Conservation (phyloP, 2,329 filamentous ascomycete genomes). For the Bipolaris sorokiniana region DNA sequence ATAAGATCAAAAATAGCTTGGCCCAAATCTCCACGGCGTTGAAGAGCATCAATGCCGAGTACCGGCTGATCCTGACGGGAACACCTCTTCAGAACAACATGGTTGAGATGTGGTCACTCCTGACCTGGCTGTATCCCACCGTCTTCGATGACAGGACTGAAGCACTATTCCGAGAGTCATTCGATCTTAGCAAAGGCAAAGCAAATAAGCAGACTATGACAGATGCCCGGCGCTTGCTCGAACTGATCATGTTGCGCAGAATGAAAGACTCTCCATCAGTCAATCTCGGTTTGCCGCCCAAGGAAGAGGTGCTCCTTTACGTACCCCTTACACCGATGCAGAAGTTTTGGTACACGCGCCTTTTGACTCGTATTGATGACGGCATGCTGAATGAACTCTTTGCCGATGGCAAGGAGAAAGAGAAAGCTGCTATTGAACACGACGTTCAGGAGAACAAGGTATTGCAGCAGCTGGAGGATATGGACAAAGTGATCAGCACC, state of each 20-base stretch:
- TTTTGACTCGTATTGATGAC: constrained; percentile 62
- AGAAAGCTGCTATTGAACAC: constrained; percentile 47
- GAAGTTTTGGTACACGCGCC: constrained; percentile 62
- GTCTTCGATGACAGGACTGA: constrained; percentile 61
- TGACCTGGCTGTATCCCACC: constrained; percentile 65
- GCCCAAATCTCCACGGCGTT: constrained; percentile 53
- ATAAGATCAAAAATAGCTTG: constrained; percentile 91
- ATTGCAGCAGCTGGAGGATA: constrained; percentile 41
- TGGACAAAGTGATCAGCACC: constrained; percentile 37
- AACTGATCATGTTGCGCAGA: constrained; percentile 64
- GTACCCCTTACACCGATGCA: constrained; percentile 66
- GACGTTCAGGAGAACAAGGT: constrained; percentile 48
- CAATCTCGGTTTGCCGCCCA: constrained; percentile 62
- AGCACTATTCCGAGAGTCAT: constrained; percentile 61
- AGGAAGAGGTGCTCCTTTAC: constrained; percentile 63
- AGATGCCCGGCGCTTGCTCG: constrained; percentile 58
- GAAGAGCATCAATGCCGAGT: constrained; percentile 54
- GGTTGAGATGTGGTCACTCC: constrained; percentile 62
- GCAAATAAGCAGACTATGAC: constrained; percentile 62
- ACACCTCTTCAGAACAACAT: constrained; percentile 67
- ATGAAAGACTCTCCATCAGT: constrained; percentile 63
- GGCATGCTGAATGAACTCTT: constrained; percentile 61
- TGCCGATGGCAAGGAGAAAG: constrained; percentile 54
- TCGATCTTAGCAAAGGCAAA: constrained; percentile 62
- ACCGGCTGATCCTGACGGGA: constrained; percentile 59